Conservation (phyloP, 2,329 filamentous ascomycete genomes). For the Torrubiellomyces zombiae region DNA sequence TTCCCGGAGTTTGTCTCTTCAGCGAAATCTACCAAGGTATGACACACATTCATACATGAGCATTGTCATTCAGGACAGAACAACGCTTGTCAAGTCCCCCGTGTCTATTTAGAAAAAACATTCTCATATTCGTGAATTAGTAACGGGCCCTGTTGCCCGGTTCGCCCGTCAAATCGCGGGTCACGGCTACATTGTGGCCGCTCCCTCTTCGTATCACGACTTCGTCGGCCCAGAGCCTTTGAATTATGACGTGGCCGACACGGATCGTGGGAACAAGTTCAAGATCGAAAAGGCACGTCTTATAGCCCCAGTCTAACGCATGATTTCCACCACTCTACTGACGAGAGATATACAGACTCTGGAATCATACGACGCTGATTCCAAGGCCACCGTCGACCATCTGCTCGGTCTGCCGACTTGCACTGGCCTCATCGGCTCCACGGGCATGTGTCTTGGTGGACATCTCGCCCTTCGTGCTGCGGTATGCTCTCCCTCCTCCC, state of each 20-base stretch:
- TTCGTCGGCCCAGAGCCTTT: slow-evolving; percentile 74
- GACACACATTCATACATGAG: slow-evolving; percentile 4
- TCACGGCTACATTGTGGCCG: slow-evolving; percentile 84
- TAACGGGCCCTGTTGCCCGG: slow-evolving; percentile 76
- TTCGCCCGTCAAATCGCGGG: slow-evolving; percentile 86
- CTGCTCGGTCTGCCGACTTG: slow-evolving; percentile 60
- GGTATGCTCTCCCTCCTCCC: slow-evolving; percentile 19
- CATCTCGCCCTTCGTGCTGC: slow-evolving; percentile 54
- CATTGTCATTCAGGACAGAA: too few relatives aligned
- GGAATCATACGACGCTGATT: slow-evolving; percentile 72
- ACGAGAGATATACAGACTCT: slow-evolving; percentile 46
- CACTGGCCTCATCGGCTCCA: slow-evolving; percentile 62
- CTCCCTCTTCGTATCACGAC: slow-evolving; percentile 83
- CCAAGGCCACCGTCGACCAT: slow-evolving; percentile 48
- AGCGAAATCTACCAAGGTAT: slow-evolving; percentile 91
- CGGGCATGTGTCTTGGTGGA: slow-evolving; percentile 86
- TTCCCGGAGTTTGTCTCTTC: slow-evolving; percentile 77
- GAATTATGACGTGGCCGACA: slow-evolving; percentile 74
- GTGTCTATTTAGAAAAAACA: too few relatives aligned
- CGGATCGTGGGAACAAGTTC: slow-evolving; percentile 72
- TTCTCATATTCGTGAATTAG: too few relatives aligned
- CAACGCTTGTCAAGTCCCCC: too few relatives aligned
- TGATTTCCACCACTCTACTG: too few relatives aligned
- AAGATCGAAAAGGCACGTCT: slow-evolving; percentile 57
- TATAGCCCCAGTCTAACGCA: too few relatives aligned